Evolutionary conservation across 2,329 filamentous ascomycete genomes (phyloP).

Genomic region (Dryadomyces quercivorus): DNA sequence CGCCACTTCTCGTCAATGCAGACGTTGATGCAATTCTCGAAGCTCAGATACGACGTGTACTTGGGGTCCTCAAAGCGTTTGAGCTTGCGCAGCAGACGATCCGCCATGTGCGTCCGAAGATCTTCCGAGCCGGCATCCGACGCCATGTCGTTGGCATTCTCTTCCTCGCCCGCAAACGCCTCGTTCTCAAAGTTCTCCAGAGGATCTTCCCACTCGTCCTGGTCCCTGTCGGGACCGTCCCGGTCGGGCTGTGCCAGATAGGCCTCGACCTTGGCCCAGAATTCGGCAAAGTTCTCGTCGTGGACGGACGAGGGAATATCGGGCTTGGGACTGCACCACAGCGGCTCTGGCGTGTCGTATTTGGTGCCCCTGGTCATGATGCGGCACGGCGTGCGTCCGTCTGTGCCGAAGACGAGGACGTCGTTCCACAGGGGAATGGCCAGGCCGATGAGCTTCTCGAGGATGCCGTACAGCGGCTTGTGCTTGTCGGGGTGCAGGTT

Average conservation of each 20-base stretch:
- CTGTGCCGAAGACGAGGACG: slow-evolving; percentile 7
- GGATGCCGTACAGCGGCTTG: slow-evolving; percentile 17
- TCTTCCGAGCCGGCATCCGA: slow-evolving; percentile 1
- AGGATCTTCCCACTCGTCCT: background rate
- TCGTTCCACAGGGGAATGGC: slow-evolving; percentile 28
- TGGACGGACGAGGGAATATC: background rate
- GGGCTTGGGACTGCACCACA: background rate
- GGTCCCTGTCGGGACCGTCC: background rate
- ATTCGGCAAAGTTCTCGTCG: background rate
- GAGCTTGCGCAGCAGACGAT: too few species aligned
- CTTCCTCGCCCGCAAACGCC: background rate
- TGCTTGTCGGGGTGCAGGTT: slow-evolving; percentile 25
- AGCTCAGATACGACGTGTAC: too few species aligned
- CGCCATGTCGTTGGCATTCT: slow-evolving; percentile 11
- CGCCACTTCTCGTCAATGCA: background rate
- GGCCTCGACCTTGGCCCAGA: background rate
- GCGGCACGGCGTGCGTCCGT: background rate
- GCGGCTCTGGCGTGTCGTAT: background rate
- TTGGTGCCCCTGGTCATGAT: background rate
- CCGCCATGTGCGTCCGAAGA: too few species aligned
- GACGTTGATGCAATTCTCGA: background rate
- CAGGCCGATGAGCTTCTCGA: slow-evolving; percentile 23
- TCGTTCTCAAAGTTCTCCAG: background rate
- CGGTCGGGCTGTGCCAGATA: background rate
- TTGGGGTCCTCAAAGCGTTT: too few species aligned